These are phyloP conservation scores for Lomentospora prolificans DNA, from an alignment of 2,329 filamentous ascomycete species.

Conservation along the genomic window DNA sequence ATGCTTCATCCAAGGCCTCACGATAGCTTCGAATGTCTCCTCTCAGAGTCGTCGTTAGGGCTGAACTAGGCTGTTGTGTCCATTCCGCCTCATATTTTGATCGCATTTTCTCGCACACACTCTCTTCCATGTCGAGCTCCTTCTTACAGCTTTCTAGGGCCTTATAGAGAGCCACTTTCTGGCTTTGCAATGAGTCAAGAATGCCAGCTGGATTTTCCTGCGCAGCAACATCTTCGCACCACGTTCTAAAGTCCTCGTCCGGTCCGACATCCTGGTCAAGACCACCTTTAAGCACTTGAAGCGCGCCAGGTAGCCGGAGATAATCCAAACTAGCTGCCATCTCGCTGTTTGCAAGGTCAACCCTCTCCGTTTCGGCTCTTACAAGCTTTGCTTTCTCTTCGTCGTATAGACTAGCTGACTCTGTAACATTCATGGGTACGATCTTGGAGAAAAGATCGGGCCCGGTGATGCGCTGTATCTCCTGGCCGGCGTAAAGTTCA, in stretches of 20 bases:
- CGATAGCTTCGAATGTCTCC: constrained; percentile 82
- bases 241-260: constrained; percentile 83
- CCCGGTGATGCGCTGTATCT: constrained; percentile 93
- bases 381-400: constrained; percentile 97
- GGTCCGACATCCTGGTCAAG: constrained; percentile 82
- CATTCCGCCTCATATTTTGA: constrained; percentile 93
- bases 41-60: constrained; percentile 77
- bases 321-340: constrained; percentile 95
- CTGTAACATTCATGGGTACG: constrained; percentile 88
- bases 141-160: constrained; percentile 73
- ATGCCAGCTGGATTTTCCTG: constrained; percentile 70
- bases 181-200: constrained; percentile 67
- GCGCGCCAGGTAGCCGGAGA: constrained; percentile 74
- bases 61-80: constrained; percentile 92
- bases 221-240: constrained; percentile 87
- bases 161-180: constrained; percentile 65
- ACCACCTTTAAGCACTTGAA: constrained; percentile 87
- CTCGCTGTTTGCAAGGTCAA: constrained; percentile 86
- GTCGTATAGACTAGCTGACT: constrained; percentile 93
- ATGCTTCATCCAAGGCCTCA: constrained; percentile 81
- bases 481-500: constrained; percentile 92
- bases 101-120: constrained; percentile 97
- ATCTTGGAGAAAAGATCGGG: constrained; percentile 97
- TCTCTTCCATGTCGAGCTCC: constrained; percentile 92
- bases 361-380: constrained; percentile 84